phyloP scores from a whole-genome alignment of 768 basidiomycete species.

The Hemileccinum impolitum region DNA sequence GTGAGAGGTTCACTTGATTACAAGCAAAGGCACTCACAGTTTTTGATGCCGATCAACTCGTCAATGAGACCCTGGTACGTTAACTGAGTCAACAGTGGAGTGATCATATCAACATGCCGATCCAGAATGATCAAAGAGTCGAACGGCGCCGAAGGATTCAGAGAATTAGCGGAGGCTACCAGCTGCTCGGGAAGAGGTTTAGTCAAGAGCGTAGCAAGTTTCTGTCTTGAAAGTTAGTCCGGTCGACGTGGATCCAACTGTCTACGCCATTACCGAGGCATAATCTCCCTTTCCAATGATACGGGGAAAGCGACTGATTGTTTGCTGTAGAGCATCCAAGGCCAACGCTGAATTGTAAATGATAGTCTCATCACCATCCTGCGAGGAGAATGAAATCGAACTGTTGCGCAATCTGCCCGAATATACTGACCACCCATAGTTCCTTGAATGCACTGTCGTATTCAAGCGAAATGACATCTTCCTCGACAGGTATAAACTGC shows the following conservation, averaged over 20 bases:
- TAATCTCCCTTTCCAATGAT: slow-evolving; percentile 92
- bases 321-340: slow-evolving; percentile 73
- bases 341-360: slow-evolving; percentile 89
- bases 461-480: slow-evolving; percentile 91
- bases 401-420: background rate
- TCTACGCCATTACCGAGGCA: slow-evolving; percentile 53
- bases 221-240: slow-evolving; percentile 42
- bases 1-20: background rate
- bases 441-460: slow-evolving; percentile 82
- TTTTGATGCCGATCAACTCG: slow-evolving; percentile 85
- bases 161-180: slow-evolving; percentile 37
- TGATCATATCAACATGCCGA: slow-evolving; percentile 90
- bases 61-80: slow-evolving; percentile 97
- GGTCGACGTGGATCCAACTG: background rate
- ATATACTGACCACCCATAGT: slow-evolving; percentile 76
- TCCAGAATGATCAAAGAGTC: slow-evolving; percentile 90
- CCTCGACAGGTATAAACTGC: slow-evolving; percentile 90
- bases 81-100: slow-evolving; percentile 90
- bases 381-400: background rate
- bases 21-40: slow-evolving; percentile 52
- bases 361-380: slow-evolving; percentile 93
- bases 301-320: slow-evolving; percentile 88
- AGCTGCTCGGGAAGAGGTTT: slow-evolving; percentile 49
- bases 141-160: slow-evolving; percentile 55
- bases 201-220: slow-evolving; percentile 68